These are phyloP conservation scores for Melanopsichium pennsylvanicum DNA, from an alignment of 1,284 basidiomycete genomes.

Conservation along the genomic window DNA sequence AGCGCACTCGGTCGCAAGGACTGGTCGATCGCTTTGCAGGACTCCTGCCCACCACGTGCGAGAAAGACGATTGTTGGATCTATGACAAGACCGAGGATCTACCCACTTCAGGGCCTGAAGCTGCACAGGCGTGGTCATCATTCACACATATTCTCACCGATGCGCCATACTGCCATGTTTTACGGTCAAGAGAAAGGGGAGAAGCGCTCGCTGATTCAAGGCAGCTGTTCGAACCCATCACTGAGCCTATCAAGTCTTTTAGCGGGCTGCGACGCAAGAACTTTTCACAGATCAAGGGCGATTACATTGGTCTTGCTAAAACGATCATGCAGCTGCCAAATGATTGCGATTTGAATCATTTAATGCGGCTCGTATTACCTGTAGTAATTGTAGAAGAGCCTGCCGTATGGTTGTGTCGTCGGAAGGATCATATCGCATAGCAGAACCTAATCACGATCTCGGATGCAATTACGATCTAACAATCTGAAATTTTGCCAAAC, in stretches of 20 bases:
- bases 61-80: constrained; percentile 15
- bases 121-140: constrained; percentile 15
- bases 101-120: constrained; percentile 7
- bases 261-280: constrained; percentile 24
- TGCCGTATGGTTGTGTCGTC: constrained; percentile 32
- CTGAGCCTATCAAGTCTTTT: constrained; percentile 10
- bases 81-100: constrained; percentile 61
- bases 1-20: constrained; percentile 3
- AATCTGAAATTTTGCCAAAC: no score
- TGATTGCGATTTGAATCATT: neutral
- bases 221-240: constrained; percentile 35
- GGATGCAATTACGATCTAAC: no score
- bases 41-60: constrained; percentile 5
- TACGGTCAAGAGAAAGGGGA: constrained; percentile 1
- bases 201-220: neutral
- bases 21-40: constrained; percentile 1
- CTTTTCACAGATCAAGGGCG: constrained; percentile 6
- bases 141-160: constrained; percentile 49
- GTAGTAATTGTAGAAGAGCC: constrained; percentile 22
- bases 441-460: no score
- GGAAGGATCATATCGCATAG: constrained; percentile 3
- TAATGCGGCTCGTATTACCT: constrained; percentile 15
- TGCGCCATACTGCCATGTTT: constrained; percentile 18
- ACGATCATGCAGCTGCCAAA: neutral
- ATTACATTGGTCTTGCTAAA: constrained; percentile 5